Percentiles rank a stretch among this genome's conserved stretches.
Evolutionary conservation across 148 eudicot species (phyloP).

Genomic region (Chenopodium berlandieri): DNA sequence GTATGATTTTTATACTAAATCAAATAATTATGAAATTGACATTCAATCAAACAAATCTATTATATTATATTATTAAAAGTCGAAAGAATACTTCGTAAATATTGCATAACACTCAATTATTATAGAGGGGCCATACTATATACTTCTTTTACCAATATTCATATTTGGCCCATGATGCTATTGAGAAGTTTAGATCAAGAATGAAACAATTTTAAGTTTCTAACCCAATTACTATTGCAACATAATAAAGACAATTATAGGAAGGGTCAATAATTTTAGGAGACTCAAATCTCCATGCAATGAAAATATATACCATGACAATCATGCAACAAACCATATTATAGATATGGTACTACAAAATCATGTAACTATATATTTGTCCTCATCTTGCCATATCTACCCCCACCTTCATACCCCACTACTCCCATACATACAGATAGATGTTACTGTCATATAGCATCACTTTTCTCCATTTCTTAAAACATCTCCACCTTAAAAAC

Average conservation of each 20-base stretch:
- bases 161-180: slow-evolving; percentile 8
- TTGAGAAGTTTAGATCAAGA: neutral
- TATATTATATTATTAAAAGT: too few species aligned
- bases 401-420: slow-evolving; percentile 17
- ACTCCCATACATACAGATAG: slow-evolving; percentile 13
- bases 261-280: slow-evolving; percentile 7
- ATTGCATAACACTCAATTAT: neutral
- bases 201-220: slow-evolving; percentile 2
- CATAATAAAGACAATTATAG: slow-evolving; percentile 9
- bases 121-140: neutral
- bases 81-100: neutral
- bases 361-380: slow-evolving; percentile 25
- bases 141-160: neutral
- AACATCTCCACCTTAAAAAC: slow-evolving; percentile 22
- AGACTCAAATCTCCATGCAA: slow-evolving; percentile 20
- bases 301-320: slow-evolving; percentile 15
- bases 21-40: too few species aligned
- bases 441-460: slow-evolving; percentile 26
- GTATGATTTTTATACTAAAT: too few species aligned
- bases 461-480: slow-evolving; percentile 29
- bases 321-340: neutral
- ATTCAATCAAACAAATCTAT: neutral
- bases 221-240: neutral
- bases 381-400: slow-evolving; percentile 14
- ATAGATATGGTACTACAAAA: neutral